Evolutionary conservation across 169 alveolate species (phyloP), one percentile per base, ranked within the genome.

Genomic region (Plasmodium blacklocki): DNA sequence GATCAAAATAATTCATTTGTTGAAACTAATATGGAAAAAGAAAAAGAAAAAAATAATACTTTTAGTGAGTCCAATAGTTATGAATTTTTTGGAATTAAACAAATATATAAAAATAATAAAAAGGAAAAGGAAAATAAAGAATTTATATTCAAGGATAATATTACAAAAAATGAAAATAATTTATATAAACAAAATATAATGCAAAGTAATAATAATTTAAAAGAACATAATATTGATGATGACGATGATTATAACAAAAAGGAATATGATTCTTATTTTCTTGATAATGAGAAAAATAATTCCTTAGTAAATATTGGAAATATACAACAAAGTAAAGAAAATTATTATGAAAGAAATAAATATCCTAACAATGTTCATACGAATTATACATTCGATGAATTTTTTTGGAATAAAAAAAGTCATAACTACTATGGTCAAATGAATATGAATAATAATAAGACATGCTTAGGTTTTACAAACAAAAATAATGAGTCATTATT

Each of bases 201-300:
- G 47, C 47, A 39, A 39, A 39, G 47, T 39, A 39, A 14, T 32
- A 52, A 64, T 47, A 52, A 68, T 73, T 56, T 73, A 45, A 67
- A 85, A 43, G 50, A 50, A 43, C 18, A 80, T 39, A 75, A 76
- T 3, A 64, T 45, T 45, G 66, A 29, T 50, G 59, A 56, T 32
- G 66, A 18, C 43, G 23, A 59, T 14, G 50, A 76, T 43, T 68
- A 23, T 62, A 56, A 2, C 15, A 26, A 47, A 52, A 83, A 68
- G 21, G 58, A 56, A 26, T 15, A 83, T 58, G 59, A 14, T 68
- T 83, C 23, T 39, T n/a, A 68, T 9, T 45, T 26, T 14, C 62
- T 43, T 73, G n/a, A 19, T 63, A 66, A 74, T 49, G 75, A 72
- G 56, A 71, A 68, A 64, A 54, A 12, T 43, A 54, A 74, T 74